Evolutionary conservation across 805 yeast species (phyloP).

Genomic region (Yamadazyma philogaea): DNA sequence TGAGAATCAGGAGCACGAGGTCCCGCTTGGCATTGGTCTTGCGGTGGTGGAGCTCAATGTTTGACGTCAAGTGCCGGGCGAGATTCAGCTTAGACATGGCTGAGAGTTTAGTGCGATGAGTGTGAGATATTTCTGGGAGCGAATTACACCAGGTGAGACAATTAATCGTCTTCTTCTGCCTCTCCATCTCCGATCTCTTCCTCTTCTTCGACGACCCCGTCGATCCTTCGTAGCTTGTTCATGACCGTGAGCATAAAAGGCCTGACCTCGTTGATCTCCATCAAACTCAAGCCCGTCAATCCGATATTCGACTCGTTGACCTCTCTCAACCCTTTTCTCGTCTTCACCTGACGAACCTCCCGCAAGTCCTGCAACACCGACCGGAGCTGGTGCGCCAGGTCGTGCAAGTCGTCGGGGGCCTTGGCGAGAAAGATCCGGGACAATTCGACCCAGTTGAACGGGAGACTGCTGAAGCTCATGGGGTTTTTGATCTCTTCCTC

Average conservation of each 20-base stretch:
- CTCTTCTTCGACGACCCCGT: constrained; percentile 27
- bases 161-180: constrained; percentile 4
- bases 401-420: constrained; percentile 77
- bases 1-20: constrained; percentile 76
- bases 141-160: not conserved
- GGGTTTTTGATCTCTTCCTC: constrained; percentile 63
- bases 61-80: constrained; percentile 31
- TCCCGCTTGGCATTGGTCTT: constrained; percentile 56
- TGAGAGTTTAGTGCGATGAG: not conserved
- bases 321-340: constrained; percentile 72
- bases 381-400: constrained; percentile 67
- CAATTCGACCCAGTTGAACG: constrained; percentile 86
- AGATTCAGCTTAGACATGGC: constrained; percentile 7
- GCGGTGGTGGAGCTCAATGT: constrained; percentile 28
- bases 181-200: constrained; percentile 13
- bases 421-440: constrained; percentile 63
- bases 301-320: constrained; percentile 81
- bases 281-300: constrained; percentile 72
- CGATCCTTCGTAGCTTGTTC: constrained; percentile 67
- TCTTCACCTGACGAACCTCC: constrained; percentile 78
- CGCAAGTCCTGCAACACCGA: constrained; percentile 76
- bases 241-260: constrained; percentile 79
- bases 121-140: not conserved
- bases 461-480: constrained; percentile 64
- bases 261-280: constrained; percentile 86